Base-by-base conservation (phyloP, 1,284 basidiomycete species). In the Meira miltonrushii region DNA sequence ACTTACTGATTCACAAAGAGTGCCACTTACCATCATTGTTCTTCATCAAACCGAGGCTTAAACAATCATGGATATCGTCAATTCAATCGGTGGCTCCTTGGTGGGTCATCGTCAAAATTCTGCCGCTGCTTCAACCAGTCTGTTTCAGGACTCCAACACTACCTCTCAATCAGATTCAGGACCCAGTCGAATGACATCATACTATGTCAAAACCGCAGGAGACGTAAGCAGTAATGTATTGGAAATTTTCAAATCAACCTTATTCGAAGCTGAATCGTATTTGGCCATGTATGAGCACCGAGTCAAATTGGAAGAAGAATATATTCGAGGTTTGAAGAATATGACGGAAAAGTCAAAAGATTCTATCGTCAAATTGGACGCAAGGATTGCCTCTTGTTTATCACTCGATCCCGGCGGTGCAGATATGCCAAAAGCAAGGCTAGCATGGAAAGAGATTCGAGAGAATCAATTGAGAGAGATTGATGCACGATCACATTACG, bases 231-330 rank as follows among this genome's bases (percentile, higher is more conserved):
- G 49, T 21, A 62, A 65, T 8, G 59, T 76, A 13, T 63, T 68
- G 37, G 68, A 70, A 19, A 69, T 69, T 1, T 70, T 75, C 51
- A 59, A 64, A 44, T 62, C 61, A 44, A 63, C 64, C 47, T 59
- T 75, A 44, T 57, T 58, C 15, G 74, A 76, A 57, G 67, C 63
- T 1, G 74, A 76, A 15, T 65, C 69, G 53, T 76, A 76, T 49
- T 60, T 74, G 40, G 59, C 57, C 1, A 60, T 65, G 23, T 72
- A 64, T 54, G 72, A 76, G 48, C 56, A 60, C n/a, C 61, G 74
- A 21, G 61, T 73, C 50, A 68, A 68, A 38, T 50, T 73, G 10
- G 75, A 77, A 58, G 75, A 77, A 40, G 72, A 76, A 23, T 72
- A 76, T 59, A 57, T 74, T 33, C 54, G 55, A 7, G 58, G 55